Base-by-base conservation (phyloP, 2,329 filamentous ascomycete species). In the Beauveria sp. region DNA sequence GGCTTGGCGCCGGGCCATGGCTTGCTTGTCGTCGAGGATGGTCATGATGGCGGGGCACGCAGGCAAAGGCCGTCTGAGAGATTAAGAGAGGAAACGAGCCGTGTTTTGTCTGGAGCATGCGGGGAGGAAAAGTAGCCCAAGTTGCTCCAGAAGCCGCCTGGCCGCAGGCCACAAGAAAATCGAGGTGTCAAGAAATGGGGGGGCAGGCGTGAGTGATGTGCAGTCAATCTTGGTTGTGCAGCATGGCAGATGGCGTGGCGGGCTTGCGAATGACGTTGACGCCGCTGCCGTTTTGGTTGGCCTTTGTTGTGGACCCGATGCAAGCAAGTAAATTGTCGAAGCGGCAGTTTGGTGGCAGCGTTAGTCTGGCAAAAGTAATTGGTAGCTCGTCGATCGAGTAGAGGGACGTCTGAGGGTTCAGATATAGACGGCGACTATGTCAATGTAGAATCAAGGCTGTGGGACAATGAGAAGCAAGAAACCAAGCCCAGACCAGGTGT, bases 21-120 rank as follows among this genome's bases (percentile, higher is more conserved):
- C 63, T 62, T 68, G 66, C 62, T 73, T 69, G 54, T 69, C 68
- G 30, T 71, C 66, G 46, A 67, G 62, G 42, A 67, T 49, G 55
- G 69, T 63, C 71, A 73, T 73, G 40, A 20, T 62, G 59, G 45
- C 49, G 54, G 58, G 58, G 58, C 58, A 54, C 54, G 42, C 42
- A 54, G 28, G 12, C 18, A 18, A 12, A 49, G 34, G 57, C 49
- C 20, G 42, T 54, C 12, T 34, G 54, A 47, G 8, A 50, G 34
- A 30, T 58, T 10, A n/a, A 43, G 10, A 43, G 43, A 16, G 14
- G 16, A 28, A 20, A 28, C 14, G 12, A 20, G 54, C 14, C 18
- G 22, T n/a, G 24, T 54, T 24, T 18, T 53, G 28, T 24, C 18
- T 51, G 9, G 8, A 24, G 49, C 4, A 18, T 38, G 28, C 28